These are phyloP conservation scores for Lactifluus subvellereus DNA, from an alignment of 768 basidiomycete species.

Conservation along the genomic window DNA sequence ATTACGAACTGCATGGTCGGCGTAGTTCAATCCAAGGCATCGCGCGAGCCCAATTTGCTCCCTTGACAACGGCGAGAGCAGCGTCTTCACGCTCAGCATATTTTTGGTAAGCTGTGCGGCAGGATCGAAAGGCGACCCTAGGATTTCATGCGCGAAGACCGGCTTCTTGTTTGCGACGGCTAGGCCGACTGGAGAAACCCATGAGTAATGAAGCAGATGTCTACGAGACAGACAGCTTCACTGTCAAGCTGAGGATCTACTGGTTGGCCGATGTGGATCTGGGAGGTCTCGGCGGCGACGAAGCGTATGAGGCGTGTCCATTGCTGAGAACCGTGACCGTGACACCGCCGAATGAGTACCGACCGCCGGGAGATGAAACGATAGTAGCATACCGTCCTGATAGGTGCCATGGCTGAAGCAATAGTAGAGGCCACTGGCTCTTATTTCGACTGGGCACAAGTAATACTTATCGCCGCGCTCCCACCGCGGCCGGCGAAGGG, in stretches of 20 bases:
- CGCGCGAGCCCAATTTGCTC: slow-evolving; percentile 65
- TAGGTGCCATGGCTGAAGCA: slow-evolving; percentile 45
- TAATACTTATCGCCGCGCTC: background rate
- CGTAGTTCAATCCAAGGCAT: slow-evolving; percentile 77
- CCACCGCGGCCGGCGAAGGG: too few species aligned
- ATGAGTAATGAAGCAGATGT: background rate
- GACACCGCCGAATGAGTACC: background rate
- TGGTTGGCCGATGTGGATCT: slow-evolving; percentile 74
- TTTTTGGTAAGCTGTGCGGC: slow-evolving; percentile 56
- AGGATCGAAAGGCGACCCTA: slow-evolving; percentile 63
- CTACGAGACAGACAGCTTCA: slow-evolving; percentile 27
- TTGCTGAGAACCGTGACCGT: slow-evolving; percentile 36
- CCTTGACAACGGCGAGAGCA: slow-evolving; percentile 62
- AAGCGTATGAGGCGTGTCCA: slow-evolving; percentile 84
- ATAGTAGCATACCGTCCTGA: slow-evolving; percentile 43
- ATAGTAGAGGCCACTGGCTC: background rate
- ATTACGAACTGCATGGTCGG: slow-evolving; percentile 67
- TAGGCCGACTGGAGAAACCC: slow-evolving; percentile 43
- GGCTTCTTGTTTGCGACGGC: slow-evolving; percentile 46
- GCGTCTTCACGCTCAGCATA: slow-evolving; percentile 61
- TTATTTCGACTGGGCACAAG: background rate
- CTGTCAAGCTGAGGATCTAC: slow-evolving; percentile 62
- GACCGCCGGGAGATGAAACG: background rate
- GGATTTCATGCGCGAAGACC: slow-evolving; percentile 67
- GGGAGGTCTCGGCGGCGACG: slow-evolving; percentile 65